Evolutionary conservation across 345 rosid species (phyloP), one percentile per base, ranked within the genome.

Genomic region (Syzygium oleosum): DNA sequence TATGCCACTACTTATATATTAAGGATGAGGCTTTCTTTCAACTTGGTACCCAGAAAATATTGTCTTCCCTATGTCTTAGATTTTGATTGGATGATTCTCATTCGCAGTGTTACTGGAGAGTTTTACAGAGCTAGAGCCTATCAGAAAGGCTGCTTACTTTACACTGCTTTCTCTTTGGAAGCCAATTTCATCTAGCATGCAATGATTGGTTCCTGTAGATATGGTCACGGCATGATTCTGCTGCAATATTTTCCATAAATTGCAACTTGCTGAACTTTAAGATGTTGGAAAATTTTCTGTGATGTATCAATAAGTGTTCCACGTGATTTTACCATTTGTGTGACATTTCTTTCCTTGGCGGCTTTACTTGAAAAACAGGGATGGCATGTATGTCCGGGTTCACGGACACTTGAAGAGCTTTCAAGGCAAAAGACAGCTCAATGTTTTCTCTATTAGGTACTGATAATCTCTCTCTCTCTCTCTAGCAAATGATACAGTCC

Each of bases 311-410:
- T 73, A 34, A 73, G 27, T 22, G 14, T 73, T 73, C 3, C 27
- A 38, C 49, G 4, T 25, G 38, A 73, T 34, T 84, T 2, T 31
- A 31, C 27, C 10, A 31, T 84, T 84, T 38, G 12, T 29, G n/a
- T 85, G 55, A 25, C 56, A 12, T 13, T 77, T 54, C 55, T 52
- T 85, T 55, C 27, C 58, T 85, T 58, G 49, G 49, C 2, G 51
- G 84, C 51, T 78, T 59, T 43, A 52, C 65, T 43, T 84, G 51
- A 17, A 53, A 53, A n/a, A 46, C 89, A 96, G 99, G 94, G 89
- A 92, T 84, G 99, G 98, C 85, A 94, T 91, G 91, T 98, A 98
- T 92, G 99, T 95, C 89, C 95, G 98, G 88, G 94, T 98, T 80
- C 93, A 94, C 88, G 99, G 99, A 87, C 97, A 93, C 90, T 87